Percentiles rank a stretch among this genome's conserved stretches.
Conservation (phyloP, 371 early-diverging fungal genomes). For the Sporodiniella umbellata region DNA sequence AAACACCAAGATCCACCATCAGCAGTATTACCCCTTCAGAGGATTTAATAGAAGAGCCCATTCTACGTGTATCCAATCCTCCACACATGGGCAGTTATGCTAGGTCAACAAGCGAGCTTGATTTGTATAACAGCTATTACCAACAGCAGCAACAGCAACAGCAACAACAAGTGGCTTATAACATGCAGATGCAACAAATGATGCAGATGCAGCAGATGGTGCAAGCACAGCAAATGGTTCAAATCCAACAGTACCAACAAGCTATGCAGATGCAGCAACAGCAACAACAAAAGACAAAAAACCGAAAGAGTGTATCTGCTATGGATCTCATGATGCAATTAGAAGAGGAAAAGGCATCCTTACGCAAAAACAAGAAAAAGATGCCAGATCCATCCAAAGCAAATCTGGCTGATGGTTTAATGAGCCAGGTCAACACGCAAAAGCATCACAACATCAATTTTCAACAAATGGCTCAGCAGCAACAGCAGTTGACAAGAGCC, state of each 20-base stretch:
- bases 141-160: conserved; percentile 1
- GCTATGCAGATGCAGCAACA: conserved; percentile 28
- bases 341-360: conserved; percentile 37
- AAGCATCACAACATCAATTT: conserved; percentile 37
- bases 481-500: conserved; percentile 22
- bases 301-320: conserved; percentile 41
- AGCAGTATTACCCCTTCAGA: conserved; percentile 1
- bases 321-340: conserved; percentile 45
- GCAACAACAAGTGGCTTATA: conserved; percentile 18
- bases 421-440: conserved; percentile 28
- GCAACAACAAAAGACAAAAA: conserved; percentile 19
- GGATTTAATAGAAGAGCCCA: conserved; percentile 13
- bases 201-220: conserved; percentile 16
- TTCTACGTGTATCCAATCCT: conserved; percentile 4
- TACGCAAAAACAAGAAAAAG: conserved; percentile 26
- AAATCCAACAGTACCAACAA: conserved; percentile 37
- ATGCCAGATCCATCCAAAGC: conserved; percentile 33
- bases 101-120: conserved; percentile 32
- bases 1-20: conserved; percentile 5
- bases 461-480: conserved; percentile 25
- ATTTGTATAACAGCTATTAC: conserved; percentile 25
- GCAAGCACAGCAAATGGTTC: conserved; percentile 27
- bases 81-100: conserved; percentile 4
- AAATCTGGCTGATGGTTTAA: conserved; percentile 28
- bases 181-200: conserved; percentile 33